Conservation (phyloP, 768 basidiomycete genomes). For the Lactarius trivialis region DNA sequence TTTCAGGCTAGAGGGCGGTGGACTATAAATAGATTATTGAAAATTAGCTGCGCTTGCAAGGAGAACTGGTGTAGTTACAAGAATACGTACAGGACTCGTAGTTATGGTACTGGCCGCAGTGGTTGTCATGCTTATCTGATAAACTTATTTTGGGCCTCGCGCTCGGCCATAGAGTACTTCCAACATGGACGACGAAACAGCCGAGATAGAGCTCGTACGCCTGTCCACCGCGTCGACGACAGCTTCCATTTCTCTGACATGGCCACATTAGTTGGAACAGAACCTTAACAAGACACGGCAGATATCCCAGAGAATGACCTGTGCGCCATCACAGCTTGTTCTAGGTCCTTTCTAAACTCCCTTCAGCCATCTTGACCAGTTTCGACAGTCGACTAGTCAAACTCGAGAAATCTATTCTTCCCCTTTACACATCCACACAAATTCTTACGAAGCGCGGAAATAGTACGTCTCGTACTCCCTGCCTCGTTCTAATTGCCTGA, state of each 20-base stretch:
- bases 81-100: no score
- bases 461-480: constrained; percentile 42
- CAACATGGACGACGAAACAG: constrained; percentile 54
- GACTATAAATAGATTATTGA: no score
- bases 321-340: constrained; percentile 38
- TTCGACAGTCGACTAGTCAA: constrained; percentile 78
- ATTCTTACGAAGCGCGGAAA: constrained; percentile 61
- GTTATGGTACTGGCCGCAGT: no score
- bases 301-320: constrained; percentile 80
- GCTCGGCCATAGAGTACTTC: no score
- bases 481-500: neutral
- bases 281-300: constrained; percentile 81
- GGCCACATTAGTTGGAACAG: constrained; percentile 60
- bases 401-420: constrained; percentile 79
- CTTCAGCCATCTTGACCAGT: constrained; percentile 70
- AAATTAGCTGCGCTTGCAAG: no score
- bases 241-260: neutral
- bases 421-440: constrained; percentile 75
- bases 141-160: no score
- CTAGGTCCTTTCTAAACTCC: constrained; percentile 26
- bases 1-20: no score
- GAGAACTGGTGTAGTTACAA: no score
- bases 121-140: no score
- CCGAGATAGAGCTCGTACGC: constrained; percentile 50
- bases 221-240: neutral